Evolutionary conservation across 257 asterid species (phyloP).

Genomic region (Ocimum tenuiflorum): DNA sequence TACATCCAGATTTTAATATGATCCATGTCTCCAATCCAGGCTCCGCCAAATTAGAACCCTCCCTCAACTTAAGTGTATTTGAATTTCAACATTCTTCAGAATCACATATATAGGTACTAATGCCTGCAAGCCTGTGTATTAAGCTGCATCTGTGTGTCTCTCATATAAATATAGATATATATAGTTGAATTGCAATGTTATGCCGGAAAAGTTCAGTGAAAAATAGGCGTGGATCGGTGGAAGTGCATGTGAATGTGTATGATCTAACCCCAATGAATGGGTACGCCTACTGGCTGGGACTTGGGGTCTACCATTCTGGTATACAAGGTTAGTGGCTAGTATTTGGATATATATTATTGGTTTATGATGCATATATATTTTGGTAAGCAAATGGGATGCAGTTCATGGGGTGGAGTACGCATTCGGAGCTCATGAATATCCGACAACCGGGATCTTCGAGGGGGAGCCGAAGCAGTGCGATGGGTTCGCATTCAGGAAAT

Average conservation of each 20-base stretch:
- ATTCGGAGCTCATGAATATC: constrained; percentile 59
- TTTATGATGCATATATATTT: too few species aligned
- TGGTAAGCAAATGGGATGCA: not conserved
- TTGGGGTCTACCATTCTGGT: constrained; percentile 83
- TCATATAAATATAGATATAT: too few species aligned
- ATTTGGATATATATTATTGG: not conserved
- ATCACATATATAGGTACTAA: too few species aligned
- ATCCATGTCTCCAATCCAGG: too few species aligned
- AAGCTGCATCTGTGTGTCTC: too few species aligned
- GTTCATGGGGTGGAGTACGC: constrained; percentile 68
- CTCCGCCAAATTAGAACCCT: too few species aligned
- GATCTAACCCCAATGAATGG: constrained; percentile 71
- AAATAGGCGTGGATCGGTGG: constrained; percentile 45
- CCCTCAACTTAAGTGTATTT: too few species aligned
- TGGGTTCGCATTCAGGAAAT: constrained; percentile 48
- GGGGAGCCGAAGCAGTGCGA: constrained; percentile 50
- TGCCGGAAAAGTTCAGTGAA: constrained; percentile 47
- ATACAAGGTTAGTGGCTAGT: constrained; percentile 64
- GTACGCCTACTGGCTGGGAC: constrained; percentile 85
- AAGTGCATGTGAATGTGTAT: constrained; percentile 67
- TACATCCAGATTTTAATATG: constrained; percentile 1
- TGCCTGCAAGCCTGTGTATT: too few species aligned
- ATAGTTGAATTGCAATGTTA: constrained; percentile 33
- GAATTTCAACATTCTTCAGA: constrained; percentile 2
- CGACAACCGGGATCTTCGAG: constrained; percentile 59